Evolutionary conservation across 352 stramenopile species (phyloP).

Genomic region (Hyaloperonospora arabidopsidis): DNA sequence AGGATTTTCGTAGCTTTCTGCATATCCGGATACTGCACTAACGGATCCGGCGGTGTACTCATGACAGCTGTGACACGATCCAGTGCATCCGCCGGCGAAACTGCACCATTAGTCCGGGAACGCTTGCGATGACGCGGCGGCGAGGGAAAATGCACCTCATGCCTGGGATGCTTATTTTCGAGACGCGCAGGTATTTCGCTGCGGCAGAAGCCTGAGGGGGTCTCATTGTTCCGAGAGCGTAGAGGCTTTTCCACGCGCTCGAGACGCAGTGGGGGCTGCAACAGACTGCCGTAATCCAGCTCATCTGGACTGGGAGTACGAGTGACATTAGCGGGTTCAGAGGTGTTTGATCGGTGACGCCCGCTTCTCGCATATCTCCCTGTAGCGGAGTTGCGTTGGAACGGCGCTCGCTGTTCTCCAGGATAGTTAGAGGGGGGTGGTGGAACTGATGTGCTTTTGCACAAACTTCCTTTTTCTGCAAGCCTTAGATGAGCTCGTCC

Average conservation of each 20-base stretch:
- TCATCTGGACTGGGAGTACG: neutral
- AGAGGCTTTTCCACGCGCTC: neutral
- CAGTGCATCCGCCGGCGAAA: neutral
- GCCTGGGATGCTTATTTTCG: no score
- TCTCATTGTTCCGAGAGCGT: neutral
- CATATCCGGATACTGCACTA: neutral
- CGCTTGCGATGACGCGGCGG: no score
- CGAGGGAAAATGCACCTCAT: no score
- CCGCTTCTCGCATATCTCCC: neutral
- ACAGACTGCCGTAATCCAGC: neutral
- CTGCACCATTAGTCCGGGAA: neutral
- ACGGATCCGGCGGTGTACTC: neutral
- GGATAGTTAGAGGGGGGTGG: no score
- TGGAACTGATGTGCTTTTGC: neutral
- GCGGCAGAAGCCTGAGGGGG: no score
- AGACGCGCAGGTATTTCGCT: neutral
- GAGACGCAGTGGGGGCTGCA: neutral
- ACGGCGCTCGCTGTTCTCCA: neutral
- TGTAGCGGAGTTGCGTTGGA: neutral
- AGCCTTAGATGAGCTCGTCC: neutral
- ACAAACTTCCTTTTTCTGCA: neutral
- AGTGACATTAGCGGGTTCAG: no score
- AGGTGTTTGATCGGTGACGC: neutral
- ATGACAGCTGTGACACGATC: no score
- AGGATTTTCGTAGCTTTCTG: neutral